Base-by-base conservation (phyloP, 441 rosid genomes). In the Dalechampia spathulata region DNA sequence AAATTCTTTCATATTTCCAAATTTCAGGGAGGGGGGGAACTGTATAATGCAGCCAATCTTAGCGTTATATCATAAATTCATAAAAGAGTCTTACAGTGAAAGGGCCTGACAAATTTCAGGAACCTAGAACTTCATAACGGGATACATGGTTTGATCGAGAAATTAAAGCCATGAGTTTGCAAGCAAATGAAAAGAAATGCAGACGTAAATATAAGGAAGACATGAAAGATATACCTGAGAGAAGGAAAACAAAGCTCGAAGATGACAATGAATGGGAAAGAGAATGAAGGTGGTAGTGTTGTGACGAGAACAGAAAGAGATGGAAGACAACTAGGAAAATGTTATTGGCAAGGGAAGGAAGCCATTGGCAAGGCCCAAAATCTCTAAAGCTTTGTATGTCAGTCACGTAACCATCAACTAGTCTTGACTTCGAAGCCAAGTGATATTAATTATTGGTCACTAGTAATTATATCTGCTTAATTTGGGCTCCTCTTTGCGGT, bases 381-480 rank as follows among this genome's bases (percentile, higher is more conserved):
- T 25, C 36, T 56, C 51, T 37, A 6, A 59, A 60, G 61, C 87
- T 72, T 85, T 78, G 79, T 83, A 76, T 75, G 83, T 44, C 57
- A 68, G 81, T 71, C 80, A 81, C 65, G 90, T 64, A 75, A 82
- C 61, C 66, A 82, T 77, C 81, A 73, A 65, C 40, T 39, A 73
- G 57, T 49, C 93, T 91, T 86, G 68, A 75, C 86, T 84, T 88
- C 15, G 15, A 86, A 91, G 93, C 77, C 74, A 91, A 82, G 78
- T 30, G 58, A 81, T 42, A 19, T 43, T 21, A 19, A 19, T 71
- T 28, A 42, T 14, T 57, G 6, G 8, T 19, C 19, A 58, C 22
- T 61, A 34, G 62, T 57, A 75, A 46, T 37, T 40, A 26, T 50
- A 8, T 30, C 4, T 40, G 62, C 45, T 41, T 32, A 13, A 49